Conservation (phyloP, 2,329 filamentous ascomycete species). For the Pseudocercospora crystallina region DNA sequence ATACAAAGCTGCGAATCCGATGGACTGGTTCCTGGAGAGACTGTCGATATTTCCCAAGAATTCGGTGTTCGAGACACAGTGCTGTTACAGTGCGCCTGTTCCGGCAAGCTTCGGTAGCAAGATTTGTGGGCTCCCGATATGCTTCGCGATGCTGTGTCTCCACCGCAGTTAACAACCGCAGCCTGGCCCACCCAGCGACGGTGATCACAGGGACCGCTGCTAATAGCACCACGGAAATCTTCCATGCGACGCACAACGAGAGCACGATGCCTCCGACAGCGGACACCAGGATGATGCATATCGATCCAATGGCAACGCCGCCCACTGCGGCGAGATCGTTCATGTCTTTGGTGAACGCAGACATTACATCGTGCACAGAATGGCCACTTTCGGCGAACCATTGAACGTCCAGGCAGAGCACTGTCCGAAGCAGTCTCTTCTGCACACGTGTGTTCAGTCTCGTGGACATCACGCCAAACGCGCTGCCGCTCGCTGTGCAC, state of each 20-base stretch:
- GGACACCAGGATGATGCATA: slow-evolving; percentile 50
- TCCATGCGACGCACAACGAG: slow-evolving; percentile 51
- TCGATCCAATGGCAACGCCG: slow-evolving; percentile 51
- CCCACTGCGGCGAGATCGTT: slow-evolving; percentile 50
- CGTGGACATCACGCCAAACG: slow-evolving; percentile 51
- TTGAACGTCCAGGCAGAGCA: slow-evolving; percentile 56
- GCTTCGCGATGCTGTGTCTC: slow-evolving; percentile 64
- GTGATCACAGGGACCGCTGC: slow-evolving; percentile 51
- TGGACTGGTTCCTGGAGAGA: slow-evolving; percentile 42
- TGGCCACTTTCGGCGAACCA: slow-evolving; percentile 49
- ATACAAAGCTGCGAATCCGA: slow-evolving; percentile 40
- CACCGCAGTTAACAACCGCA: slow-evolving; percentile 55
- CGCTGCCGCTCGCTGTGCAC: slow-evolving; percentile 46
- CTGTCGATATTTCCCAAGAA: slow-evolving; percentile 39
- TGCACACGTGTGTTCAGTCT: slow-evolving; percentile 47
- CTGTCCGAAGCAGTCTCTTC: slow-evolving; percentile 49
- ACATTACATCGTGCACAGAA: slow-evolving; percentile 46
- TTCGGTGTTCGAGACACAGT: slow-evolving; percentile 42
- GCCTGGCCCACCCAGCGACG: slow-evolving; percentile 46
- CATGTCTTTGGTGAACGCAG: slow-evolving; percentile 50
- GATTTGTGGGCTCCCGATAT: slow-evolving; percentile 62
- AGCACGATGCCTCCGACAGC: slow-evolving; percentile 50
- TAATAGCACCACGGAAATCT: slow-evolving; percentile 52
- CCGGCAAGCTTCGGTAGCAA: slow-evolving; percentile 67
- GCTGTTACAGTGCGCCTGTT: slow-evolving; percentile 61